Percentiles rank a stretch among this genome's conserved stretches.
Evolutionary conservation across 2,329 filamentous ascomycete species (phyloP).

Genomic region (Akanthomyces uredinophilus): DNA sequence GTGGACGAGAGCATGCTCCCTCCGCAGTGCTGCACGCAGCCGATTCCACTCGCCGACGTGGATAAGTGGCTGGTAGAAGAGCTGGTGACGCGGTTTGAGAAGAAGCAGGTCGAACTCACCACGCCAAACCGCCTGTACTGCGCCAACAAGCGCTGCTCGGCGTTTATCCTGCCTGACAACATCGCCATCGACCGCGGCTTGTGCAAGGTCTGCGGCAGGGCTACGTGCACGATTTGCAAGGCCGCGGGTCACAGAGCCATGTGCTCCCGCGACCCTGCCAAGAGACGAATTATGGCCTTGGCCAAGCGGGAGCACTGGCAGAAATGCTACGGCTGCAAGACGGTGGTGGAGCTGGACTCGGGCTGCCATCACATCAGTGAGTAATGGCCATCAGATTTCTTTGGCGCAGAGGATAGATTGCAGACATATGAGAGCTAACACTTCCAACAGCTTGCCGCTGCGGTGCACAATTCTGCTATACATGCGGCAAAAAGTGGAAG

Average conservation of each 20-base stretch:
- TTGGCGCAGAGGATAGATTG: neutral
- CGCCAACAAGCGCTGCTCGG: slow-evolving; percentile 35
- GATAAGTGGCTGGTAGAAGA: slow-evolving; percentile 31
- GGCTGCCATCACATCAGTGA: neutral
- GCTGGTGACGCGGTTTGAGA: slow-evolving; percentile 32
- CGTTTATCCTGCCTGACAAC: slow-evolving; percentile 37
- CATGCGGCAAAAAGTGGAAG: neutral
- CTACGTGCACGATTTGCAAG: neutral
- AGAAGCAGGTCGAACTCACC: slow-evolving; percentile 44
- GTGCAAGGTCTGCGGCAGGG: neutral
- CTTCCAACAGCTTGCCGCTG: neutral
- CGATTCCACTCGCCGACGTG: slow-evolving; percentile 33
- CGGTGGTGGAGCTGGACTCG: neutral
- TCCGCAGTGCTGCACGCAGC: slow-evolving; percentile 45
- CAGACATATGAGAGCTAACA: neutral
- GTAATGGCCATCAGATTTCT: neutral
- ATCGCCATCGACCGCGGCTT: slow-evolving; percentile 20
- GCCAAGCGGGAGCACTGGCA: neutral
- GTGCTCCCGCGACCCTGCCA: neutral
- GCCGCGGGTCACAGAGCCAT: neutral
- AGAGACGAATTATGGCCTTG: neutral
- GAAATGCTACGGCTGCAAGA: neutral
- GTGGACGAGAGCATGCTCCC: slow-evolving; percentile 50
- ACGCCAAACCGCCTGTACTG: slow-evolving; percentile 49
- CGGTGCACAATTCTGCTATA: neutral